phyloP scores from a whole-genome alignment of 768 basidiomycete species.

The Sutorius australiensis region DNA sequence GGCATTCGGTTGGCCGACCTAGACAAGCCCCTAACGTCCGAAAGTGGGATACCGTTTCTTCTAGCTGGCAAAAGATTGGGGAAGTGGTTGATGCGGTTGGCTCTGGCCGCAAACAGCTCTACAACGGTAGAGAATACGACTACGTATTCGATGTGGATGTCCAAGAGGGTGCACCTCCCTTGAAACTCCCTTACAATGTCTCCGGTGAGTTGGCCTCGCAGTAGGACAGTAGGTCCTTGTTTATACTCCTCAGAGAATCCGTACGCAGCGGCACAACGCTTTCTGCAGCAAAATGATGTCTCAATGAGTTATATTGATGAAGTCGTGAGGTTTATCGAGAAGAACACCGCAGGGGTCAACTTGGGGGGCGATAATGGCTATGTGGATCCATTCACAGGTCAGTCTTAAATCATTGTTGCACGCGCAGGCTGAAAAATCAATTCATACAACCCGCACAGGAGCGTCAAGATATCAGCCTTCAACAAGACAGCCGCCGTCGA shows the following conservation, averaged over 20 bases:
- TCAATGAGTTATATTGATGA: conserved; percentile 81
- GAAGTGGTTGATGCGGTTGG: conserved; percentile 95
- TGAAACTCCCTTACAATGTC: conserved; percentile 93
- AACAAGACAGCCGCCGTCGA: conserved; percentile 30
- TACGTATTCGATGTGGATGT: conserved; percentile 99
- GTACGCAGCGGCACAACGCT: conserved; percentile 83
- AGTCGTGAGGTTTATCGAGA: conserved; percentile 90
- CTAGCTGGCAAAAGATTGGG: conserved; percentile 89
- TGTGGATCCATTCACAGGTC: conserved; percentile 90
- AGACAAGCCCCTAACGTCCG: neutral
- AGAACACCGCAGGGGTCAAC: conserved; percentile 77
- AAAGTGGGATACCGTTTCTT: conserved; percentile 75
- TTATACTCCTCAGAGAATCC: conserved; percentile 69
- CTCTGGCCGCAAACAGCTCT: conserved; percentile 84
- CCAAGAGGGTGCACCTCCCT: conserved; percentile 83
- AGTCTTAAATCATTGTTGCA: conserved; percentile 1
- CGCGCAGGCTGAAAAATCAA: neutral
- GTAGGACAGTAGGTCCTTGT: neutral
- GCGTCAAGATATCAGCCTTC: conserved; percentile 60
- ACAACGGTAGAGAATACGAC: conserved; percentile 93
- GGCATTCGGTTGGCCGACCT: neutral
- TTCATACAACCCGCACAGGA: conserved; percentile 34
- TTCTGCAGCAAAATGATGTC: conserved; percentile 80
- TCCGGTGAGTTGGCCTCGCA: conserved; percentile 49
- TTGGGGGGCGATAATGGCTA: conserved; percentile 60